Conservation (phyloP, 2,329 filamentous ascomycete genomes). For the Hypoxylon sp. region DNA sequence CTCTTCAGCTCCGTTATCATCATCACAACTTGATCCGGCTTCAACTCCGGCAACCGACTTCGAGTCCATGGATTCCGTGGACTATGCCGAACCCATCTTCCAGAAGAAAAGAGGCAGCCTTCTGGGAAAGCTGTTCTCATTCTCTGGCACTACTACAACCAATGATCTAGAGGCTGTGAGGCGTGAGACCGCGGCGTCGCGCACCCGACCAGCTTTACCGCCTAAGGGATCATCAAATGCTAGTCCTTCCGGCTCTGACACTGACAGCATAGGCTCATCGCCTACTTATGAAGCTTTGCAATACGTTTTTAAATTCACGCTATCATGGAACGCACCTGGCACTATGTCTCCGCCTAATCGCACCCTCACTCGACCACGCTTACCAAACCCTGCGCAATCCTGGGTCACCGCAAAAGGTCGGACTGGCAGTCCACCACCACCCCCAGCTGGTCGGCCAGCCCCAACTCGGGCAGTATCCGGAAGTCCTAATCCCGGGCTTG, state of each 20-base stretch:
- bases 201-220: conserved; percentile 55
- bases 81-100: conserved; percentile 46
- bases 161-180: conserved; percentile 66
- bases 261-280: conserved; percentile 67
- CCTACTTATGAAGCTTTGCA: conserved; percentile 68
- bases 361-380: conserved; percentile 74
- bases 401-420: conserved; percentile 63
- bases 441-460: conserved; percentile 57
- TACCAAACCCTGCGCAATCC: conserved; percentile 78
- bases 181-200: conserved; percentile 63
- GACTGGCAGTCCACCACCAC: conserved; percentile 57
- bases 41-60: conserved; percentile 48
- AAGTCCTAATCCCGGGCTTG: conserved; percentile 59
- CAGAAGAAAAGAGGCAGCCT: conserved; percentile 74
- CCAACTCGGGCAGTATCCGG: conserved; percentile 64
- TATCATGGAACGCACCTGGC: conserved; percentile 72
- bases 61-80: conserved; percentile 47
- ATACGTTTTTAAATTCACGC: conserved; percentile 80
- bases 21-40: conserved; percentile 47
- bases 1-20: conserved; percentile 53
- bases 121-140: conserved; percentile 72
- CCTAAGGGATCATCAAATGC: conserved; percentile 55
- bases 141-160: conserved; percentile 55
- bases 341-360: conserved; percentile 69
- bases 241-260: conserved; percentile 60